phyloP scores from a whole-genome alignment of 169 alveolate genomes.

The Plasmodium relictum region DNA sequence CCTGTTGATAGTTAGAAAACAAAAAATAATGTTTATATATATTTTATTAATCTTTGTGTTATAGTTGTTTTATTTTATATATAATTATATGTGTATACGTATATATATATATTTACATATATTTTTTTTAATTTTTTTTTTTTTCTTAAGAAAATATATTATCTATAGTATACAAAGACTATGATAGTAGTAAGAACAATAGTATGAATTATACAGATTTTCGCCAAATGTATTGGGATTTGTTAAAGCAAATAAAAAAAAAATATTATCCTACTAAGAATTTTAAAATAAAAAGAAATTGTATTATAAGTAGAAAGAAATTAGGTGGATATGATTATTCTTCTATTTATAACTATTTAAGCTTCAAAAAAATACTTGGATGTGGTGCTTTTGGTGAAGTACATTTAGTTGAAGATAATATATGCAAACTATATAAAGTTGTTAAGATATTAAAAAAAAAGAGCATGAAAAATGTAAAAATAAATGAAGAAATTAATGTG shows the following conservation, averaged over 20 bases:
- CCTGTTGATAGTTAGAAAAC: constrained; percentile 67
- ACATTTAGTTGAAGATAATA: constrained; percentile 80
- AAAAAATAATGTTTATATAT: not conserved
- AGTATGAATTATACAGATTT: constrained; percentile 74
- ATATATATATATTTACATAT: not conserved
- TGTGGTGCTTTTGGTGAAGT: constrained; percentile 87
- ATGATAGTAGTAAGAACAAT: constrained; percentile 74
- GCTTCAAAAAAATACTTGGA: constrained; percentile 82
- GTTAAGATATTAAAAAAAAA: constrained; percentile 73
- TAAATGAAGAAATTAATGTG: constrained; percentile 77
- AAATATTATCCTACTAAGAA: constrained; percentile 74
- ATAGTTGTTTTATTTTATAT: not conserved
- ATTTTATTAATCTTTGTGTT: not conserved
- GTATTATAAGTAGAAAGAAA: constrained; percentile 73
- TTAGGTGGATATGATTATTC: constrained; percentile 72
- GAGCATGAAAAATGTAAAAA: constrained; percentile 62
- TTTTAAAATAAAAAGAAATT: constrained; percentile 74
- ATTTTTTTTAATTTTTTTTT: not conserved
- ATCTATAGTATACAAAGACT: constrained; percentile 72
- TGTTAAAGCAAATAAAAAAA: constrained; percentile 63
- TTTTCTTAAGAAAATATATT: constrained; percentile 39
- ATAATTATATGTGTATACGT: not conserved
- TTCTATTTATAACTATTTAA: constrained; percentile 67
- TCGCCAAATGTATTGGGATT: constrained; percentile 77
- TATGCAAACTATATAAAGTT: constrained; percentile 72